phyloP scores from a whole-genome alignment of 2,329 filamentous ascomycete genomes.

The Sporothrix mexicana region DNA sequence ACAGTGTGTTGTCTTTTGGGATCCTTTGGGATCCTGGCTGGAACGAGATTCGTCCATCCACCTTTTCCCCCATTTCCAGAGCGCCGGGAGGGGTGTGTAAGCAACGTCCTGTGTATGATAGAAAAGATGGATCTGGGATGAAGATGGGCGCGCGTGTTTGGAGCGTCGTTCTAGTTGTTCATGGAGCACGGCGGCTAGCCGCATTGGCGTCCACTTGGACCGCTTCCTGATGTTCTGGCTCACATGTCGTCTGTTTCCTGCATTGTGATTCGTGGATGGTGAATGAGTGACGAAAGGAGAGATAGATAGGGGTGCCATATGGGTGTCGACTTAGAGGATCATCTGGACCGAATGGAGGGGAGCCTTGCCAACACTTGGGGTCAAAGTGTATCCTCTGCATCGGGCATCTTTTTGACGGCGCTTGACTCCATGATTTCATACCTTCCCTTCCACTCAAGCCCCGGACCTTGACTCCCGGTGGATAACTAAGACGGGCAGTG shows the following conservation, averaged over 20 bases:
- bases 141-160: neutral
- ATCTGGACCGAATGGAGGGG: neutral
- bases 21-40: neutral
- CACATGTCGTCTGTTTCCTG: conserved; percentile 6
- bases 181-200: conserved; percentile 25
- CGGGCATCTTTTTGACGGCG: neutral
- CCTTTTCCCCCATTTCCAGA: neutral
- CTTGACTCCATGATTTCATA: neutral
- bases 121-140: neutral
- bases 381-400: no score
- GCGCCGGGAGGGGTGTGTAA: conserved; percentile 12
- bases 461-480: neutral
- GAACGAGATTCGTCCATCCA: neutral
- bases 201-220: conserved; percentile 5
- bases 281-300: neutral
- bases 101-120: neutral
- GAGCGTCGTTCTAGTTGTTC: neutral
- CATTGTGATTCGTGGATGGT: conserved; percentile 13
- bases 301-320: neutral
- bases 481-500: neutral
- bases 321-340: neutral
- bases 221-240: neutral
- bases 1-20: neutral
- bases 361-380: neutral
- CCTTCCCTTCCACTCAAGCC: neutral